These are phyloP conservation scores for Chrysanthemum lavandulifolium DNA, from an alignment of 129 eudicot genomes.

Conservation along the genomic window DNA sequence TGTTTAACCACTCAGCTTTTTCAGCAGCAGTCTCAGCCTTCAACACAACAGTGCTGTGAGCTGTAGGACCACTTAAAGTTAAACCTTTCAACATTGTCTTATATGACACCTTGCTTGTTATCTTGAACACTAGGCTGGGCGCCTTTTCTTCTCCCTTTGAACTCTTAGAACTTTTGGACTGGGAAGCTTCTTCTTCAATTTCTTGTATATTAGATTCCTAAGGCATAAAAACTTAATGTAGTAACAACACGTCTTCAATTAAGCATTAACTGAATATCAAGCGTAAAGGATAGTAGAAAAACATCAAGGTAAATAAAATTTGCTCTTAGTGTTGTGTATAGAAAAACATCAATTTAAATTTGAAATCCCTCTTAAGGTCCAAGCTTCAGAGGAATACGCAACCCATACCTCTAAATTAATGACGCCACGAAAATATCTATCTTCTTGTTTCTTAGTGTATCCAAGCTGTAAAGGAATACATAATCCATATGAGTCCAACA, in stretches of 20 bases:
- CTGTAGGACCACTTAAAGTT: slow-evolving; percentile 47
- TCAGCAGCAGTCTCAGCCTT: slow-evolving; percentile 93
- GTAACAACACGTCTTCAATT: not conserved
- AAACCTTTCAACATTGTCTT: slow-evolving; percentile 88
- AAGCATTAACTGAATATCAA: too few relatives aligned
- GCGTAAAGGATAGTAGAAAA: too few relatives aligned
- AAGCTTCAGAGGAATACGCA: not conserved
- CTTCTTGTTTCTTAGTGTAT: slow-evolving; percentile 90
- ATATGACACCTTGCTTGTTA: slow-evolving; percentile 85
- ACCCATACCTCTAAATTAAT: slow-evolving; percentile 77
- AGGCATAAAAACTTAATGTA: not conserved
- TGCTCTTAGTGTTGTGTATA: not conserved
- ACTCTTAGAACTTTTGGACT: slow-evolving; percentile 83
- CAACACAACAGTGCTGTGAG: slow-evolving; percentile 82
- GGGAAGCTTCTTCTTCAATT: slow-evolving; percentile 67
- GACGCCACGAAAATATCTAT: slow-evolving; percentile 77
- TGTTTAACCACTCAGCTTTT: slow-evolving; percentile 82
- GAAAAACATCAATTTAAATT: not conserved
- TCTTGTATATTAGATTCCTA: slow-evolving; percentile 88
- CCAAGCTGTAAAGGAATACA: slow-evolving; percentile 66
- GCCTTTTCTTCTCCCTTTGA: slow-evolving; percentile 65
- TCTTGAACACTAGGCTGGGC: slow-evolving; percentile 74
- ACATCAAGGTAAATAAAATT: not conserved
- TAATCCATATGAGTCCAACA: slow-evolving; percentile 2
- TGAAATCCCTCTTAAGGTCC: not conserved